Base-by-base conservation (phyloP, 1,139 yeast genomes). In the Pneumocystis canis region DNA sequence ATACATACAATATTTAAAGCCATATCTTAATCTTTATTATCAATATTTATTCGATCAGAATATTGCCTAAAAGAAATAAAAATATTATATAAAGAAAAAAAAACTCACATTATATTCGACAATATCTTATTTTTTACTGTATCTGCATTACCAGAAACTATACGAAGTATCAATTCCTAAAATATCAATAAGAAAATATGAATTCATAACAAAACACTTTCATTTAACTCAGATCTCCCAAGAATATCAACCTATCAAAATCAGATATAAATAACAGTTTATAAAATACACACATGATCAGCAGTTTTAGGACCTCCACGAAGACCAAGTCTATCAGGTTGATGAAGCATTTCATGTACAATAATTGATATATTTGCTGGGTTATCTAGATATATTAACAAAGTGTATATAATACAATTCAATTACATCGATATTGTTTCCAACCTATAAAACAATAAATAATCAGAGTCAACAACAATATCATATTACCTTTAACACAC, bases 241-340 rank as follows among this genome's bases (percentile, higher is more conserved):
- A 92, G 78, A 25, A 47, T 47, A 47, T 47, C 54, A 25, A 47
- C 54, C 54, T 47, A 25, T 9, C 25, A 47, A 20, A 25, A 47
- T 47, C 25, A 47, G 25, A 11, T 47, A 47, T 25, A 4, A 25
- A 47, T n/a, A 39, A 47, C 9, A 47, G 16, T 47, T 5, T 47
- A 14, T 35, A 47, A 25, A 64, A 92, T 89, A 73, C 94, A 98
- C 31, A 92, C 98, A 73, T 92, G 98, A 70, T 92, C 98, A 0
- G 98, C 97, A 1, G 97, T 92, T 71, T 87, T 87, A 30, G 97
- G 95, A 3, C 98, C 98, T 28, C 98, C 98, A 68, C 98, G 81
- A 61, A 92, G 86, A 75, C 94, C 98, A 71, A 86, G 89, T 69
- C 88, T 77, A 71, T 88, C 96, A 0, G 98, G 98, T 71, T 89